Conservation (phyloP, 176 grass and related monocot species). For the Oryza meridionalis region DNA sequence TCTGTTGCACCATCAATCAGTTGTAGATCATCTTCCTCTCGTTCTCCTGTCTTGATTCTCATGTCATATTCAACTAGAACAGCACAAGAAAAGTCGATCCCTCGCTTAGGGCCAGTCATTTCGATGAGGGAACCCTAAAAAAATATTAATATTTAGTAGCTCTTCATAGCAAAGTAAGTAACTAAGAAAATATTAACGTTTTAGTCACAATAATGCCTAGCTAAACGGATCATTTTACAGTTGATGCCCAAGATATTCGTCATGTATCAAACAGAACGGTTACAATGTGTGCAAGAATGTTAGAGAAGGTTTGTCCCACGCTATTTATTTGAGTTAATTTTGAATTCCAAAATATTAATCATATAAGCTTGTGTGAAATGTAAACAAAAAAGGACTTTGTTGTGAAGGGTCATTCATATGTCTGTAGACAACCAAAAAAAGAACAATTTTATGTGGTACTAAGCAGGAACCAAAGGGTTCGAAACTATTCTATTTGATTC, state of each 20-base stretch:
- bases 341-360: slow-evolving; percentile 1
- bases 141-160: slow-evolving; percentile 7
- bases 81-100: not conserved
- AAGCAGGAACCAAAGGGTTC: not conserved
- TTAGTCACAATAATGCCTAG: not conserved
- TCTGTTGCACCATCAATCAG: slow-evolving; percentile 26
- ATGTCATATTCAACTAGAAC: slow-evolving; percentile 32
- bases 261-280: not conserved
- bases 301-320: too few species aligned
- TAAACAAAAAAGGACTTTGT: not conserved
- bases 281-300: not conserved
- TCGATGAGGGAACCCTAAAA: slow-evolving; percentile 31
- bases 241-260: not conserved
- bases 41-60: not conserved
- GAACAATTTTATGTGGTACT: not conserved
- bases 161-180: not conserved
- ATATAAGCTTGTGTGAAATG: slow-evolving; percentile 9
- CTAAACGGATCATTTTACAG: slow-evolving; percentile 3
- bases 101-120: slow-evolving; percentile 31
- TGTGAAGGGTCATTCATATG: slow-evolving; percentile 7
- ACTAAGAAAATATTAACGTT: not conserved
- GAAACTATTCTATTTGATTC: not conserved
- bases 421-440: too few species aligned
- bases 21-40: slow-evolving; percentile 22
- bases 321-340: slow-evolving; percentile 19